Base-by-base conservation (phyloP, 768 basidiomycete species). In the Coprinopsis strossmayeri region DNA sequence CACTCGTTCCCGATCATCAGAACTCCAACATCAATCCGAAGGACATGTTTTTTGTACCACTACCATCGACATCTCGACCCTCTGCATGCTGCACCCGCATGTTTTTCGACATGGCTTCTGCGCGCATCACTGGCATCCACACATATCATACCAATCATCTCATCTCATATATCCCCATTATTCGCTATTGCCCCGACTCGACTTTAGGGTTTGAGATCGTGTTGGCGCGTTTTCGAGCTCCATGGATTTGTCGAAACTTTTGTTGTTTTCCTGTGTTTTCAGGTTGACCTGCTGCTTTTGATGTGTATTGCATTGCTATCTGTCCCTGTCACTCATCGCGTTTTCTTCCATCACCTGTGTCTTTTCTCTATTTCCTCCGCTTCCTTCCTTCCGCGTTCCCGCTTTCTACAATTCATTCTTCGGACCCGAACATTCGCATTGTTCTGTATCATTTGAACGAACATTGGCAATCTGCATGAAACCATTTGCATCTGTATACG, bases 331-430 rank as follows among this genome's bases (percentile, higher is more conserved):
- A 26, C 39, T 34, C 25, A 11, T 34, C 38, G 35, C 44, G 35
- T 42, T 40, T 42, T 25, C 25, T 9, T 25, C 40, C 23, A 9
- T 23, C 18, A 3, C 17, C 7, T 42, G 4, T 21, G 10, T 25
- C 9, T 7, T 34, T 32, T 32, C 44, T 26, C 43, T 26, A 39
- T 38, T 45, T 18, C 46, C 17, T 50, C 56, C 55, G 54, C 52
- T 52, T 51, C 47, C 50, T 58, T 51, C 46, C 61, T 57, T 30
- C 39, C 41, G 10, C 50, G 34, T 41, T 26, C 34, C 11, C 11
- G n/a, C 21, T 27, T 17, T 34, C 23, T 20, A 45, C 10, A 5
- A 21, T 7, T 43, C 23, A 23, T 18, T 32, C 27, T 50, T 37
- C 40, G 23, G 5, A 25, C 41, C 12, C 49, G 45, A 21, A 20